Evolutionary conservation across 2,329 filamentous ascomycete genomes (phyloP).

Genomic region (Tolypocladium endophyticum): DNA sequence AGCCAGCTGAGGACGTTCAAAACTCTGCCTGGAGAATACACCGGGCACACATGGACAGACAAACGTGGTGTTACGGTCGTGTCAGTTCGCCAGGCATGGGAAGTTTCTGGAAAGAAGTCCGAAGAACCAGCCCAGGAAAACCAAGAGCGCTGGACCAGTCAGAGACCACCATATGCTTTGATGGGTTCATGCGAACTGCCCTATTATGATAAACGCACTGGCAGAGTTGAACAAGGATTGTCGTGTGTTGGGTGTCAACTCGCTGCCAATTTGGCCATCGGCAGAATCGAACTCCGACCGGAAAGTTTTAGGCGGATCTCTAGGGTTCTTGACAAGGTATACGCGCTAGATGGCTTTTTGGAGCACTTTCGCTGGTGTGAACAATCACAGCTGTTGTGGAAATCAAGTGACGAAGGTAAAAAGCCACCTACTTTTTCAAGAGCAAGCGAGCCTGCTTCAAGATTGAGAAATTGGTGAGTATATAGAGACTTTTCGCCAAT

Average conservation of each 20-base stretch:
- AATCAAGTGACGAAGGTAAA: slow-evolving; percentile 1
- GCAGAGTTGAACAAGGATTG: slow-evolving; percentile 16
- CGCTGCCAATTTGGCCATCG: not conserved
- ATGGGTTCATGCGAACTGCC: slow-evolving; percentile 9
- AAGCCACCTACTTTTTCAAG: not conserved
- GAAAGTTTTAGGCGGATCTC: slow-evolving; percentile 3
- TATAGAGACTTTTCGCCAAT: no score
- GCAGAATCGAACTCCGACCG: no score
- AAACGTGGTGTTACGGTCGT: slow-evolving; percentile 10
- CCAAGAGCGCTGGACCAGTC: slow-evolving; percentile 4
- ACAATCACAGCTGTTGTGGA: slow-evolving; percentile 21
- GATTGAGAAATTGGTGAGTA: no score
- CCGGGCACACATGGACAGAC: slow-evolving; percentile 9
- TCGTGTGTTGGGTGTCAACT: slow-evolving; percentile 22
- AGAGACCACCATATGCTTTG: slow-evolving; percentile 13
- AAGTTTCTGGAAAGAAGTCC: slow-evolving; percentile 5
- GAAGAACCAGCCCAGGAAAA: not conserved
- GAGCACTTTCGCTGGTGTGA: slow-evolving; percentile 23
- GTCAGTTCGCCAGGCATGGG: slow-evolving; percentile 10
- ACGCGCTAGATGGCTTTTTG: slow-evolving; percentile 18
- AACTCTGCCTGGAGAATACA: slow-evolving; percentile 7
- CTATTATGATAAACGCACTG: slow-evolving; percentile 13
- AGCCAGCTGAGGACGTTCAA: slow-evolving; percentile 14
- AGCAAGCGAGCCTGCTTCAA: no score
- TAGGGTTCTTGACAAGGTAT: slow-evolving; percentile 15